Conservation (phyloP, 345 rosid species). For the Odontarrhena argentea region DNA sequence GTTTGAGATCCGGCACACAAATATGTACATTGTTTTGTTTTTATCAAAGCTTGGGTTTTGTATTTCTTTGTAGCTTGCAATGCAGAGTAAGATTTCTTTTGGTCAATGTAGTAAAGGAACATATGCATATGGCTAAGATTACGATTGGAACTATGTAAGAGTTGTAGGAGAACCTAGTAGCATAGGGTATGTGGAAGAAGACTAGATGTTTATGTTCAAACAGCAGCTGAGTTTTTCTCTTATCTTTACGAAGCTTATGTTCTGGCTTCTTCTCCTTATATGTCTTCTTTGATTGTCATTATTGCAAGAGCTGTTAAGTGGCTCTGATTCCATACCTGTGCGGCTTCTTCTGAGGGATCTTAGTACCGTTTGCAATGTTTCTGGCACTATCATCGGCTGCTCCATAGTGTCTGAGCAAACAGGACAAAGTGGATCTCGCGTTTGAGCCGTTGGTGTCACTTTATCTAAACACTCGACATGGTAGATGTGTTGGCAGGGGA, state of each 20-base stretch:
- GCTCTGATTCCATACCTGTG: conserved; percentile 52
- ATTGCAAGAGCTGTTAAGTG: conserved; percentile 33
- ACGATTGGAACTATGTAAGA: conserved; percentile 13
- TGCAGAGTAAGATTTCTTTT: background rate
- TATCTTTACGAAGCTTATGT: background rate
- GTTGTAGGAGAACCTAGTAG: background rate
- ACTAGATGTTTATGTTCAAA: conserved; percentile 55
- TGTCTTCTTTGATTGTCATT: conserved; percentile 41
- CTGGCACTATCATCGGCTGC: conserved; percentile 54
- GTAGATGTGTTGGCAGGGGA: conserved; percentile 79
- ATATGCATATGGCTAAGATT: conserved; percentile 1
- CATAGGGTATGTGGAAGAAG: conserved; percentile 44
- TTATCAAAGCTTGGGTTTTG: conserved; percentile 5
- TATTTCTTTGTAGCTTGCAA: background rate
- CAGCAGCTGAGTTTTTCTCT: conserved; percentile 48
- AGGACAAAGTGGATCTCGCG: conserved; percentile 77
- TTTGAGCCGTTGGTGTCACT: conserved; percentile 62
- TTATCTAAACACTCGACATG: conserved; percentile 96
- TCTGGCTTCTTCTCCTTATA: conserved; percentile 45
- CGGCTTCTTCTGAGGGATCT: conserved; percentile 63
- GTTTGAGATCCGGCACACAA: background rate
- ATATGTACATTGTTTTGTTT: background rate
- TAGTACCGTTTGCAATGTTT: conserved; percentile 67
- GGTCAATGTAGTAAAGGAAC: background rate
- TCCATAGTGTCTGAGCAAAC: conserved; percentile 58